A percentile compares a stretch with the other conserved stretches of the same genome.
Evolutionary conservation across 495 filamentous ascomycete species (phyloP).

Genomic region (Aspergillus bertholletiae): DNA sequence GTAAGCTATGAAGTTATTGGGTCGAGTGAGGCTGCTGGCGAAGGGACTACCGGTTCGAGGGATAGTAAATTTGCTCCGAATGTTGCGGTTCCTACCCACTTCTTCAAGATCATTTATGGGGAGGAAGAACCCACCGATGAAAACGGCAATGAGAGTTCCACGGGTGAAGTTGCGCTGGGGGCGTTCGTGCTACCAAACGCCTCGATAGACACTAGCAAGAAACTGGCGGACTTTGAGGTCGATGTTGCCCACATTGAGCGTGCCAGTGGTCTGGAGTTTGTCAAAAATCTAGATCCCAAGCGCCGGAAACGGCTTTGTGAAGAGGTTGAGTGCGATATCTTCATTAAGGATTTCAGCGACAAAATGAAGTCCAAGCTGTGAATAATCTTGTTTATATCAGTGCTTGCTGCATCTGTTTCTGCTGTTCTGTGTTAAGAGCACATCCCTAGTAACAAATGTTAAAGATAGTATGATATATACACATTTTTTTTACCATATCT

Average conservation of each 20-base stretch:
- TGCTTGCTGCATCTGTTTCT: too few species aligned
- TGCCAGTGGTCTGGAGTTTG: constrained; percentile 80
- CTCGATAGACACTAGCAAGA: constrained; percentile 68
- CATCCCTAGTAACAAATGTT: too few species aligned
- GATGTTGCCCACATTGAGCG: constrained; percentile 78
- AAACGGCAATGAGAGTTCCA: too few species aligned
- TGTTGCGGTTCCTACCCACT: constrained; percentile 87
- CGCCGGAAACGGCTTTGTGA: constrained; percentile 70
- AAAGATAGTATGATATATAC: too few species aligned
- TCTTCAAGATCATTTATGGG: constrained; percentile 87
- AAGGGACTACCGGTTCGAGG: too few species aligned
- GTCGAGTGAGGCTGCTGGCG: too few species aligned
- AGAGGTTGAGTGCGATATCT: constrained; percentile 65
- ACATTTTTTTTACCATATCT: too few species aligned
- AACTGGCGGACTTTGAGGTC: constrained; percentile 76
- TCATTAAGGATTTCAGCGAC: constrained; percentile 60
- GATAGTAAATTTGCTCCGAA: constrained; percentile 45
- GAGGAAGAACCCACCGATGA: constrained; percentile 48
- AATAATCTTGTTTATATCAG: too few species aligned
- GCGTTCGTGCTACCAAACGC: constrained; percentile 88
- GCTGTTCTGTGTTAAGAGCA: too few species aligned
- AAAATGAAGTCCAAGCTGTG: too few species aligned
- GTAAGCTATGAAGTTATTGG: constrained; percentile 97
- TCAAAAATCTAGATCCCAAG: constrained; percentile 58
- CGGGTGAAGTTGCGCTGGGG: constrained; percentile 66